Percentiles rank a stretch among this genome's conserved stretches.
Evolutionary conservation across 768 basidiomycete species (phyloP).

Genomic region (Mycena crocata): DNA sequence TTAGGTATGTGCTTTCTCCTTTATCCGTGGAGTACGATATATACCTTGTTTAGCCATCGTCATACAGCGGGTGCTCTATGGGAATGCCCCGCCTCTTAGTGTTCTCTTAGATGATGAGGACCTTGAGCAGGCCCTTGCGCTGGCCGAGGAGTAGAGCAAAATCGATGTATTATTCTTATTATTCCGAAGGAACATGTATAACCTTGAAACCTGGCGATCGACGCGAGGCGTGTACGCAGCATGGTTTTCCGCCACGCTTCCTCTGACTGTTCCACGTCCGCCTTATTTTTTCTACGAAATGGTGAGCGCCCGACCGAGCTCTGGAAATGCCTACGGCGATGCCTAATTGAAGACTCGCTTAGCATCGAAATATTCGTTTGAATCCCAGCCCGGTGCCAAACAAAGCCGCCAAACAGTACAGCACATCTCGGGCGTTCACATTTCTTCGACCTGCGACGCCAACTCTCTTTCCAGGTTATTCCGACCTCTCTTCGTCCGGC

Average conservation of each 20-base stretch:
- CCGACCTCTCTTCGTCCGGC: no score
- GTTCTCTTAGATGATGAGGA: conserved; percentile 69
- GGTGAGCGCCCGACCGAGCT: conserved; percentile 8
- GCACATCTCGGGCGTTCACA: conserved; percentile 13
- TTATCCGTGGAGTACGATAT: conserved; percentile 2
- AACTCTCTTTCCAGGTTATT: conserved; percentile 27
- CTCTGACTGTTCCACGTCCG: conserved; percentile 2
- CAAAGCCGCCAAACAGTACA: background rate
- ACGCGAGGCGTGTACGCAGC: conserved; percentile 28
- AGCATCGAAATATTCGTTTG: conserved; percentile 12
- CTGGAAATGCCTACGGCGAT: no score
- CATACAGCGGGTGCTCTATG: conserved; percentile 79
- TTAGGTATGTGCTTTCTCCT: conserved; percentile 62
- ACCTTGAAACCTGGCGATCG: conserved; percentile 13
- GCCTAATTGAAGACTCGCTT: background rate
- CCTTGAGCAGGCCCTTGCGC: conserved; percentile 78
- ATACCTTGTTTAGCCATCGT: conserved; percentile 67
- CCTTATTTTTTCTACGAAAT: background rate
- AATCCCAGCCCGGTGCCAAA: background rate
- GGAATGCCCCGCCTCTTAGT: conserved; percentile 70
- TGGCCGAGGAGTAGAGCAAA: conserved; percentile 65
- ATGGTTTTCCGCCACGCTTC: conserved; percentile 12
- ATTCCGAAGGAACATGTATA: background rate
- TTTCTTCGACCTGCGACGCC: conserved; percentile 28
- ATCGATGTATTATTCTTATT: background rate